These are phyloP conservation scores for Tylopilus rubrobrunneus DNA, from an alignment of 768 basidiomycete genomes.

Conservation along the genomic window DNA sequence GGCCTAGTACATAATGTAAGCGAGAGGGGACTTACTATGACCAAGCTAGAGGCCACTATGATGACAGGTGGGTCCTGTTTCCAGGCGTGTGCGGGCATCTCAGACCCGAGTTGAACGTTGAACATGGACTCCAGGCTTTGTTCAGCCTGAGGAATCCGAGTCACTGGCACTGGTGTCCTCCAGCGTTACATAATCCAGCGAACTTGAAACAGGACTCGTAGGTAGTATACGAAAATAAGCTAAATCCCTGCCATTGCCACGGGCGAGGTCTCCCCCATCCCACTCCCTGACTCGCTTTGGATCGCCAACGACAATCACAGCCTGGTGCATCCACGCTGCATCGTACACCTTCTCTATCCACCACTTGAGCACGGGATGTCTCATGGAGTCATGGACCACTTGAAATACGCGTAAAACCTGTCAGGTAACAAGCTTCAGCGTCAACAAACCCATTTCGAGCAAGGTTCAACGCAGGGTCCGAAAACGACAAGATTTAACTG, in stretches of 20 bases:
- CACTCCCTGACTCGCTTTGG: conserved; percentile 14
- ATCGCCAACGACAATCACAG: conserved; percentile 36
- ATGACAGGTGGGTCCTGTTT: no score
- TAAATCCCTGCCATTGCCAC: not conserved
- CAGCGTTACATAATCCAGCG: no score
- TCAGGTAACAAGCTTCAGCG: conserved; percentile 1
- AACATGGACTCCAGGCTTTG: no score
- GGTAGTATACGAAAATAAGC: no score
- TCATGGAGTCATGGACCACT: conserved; percentile 35
- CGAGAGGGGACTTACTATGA: no score
- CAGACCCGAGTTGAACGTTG: no score
- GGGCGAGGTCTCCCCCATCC: conserved; percentile 24
- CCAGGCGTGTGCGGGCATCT: no score
- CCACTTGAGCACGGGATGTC: conserved; percentile 39
- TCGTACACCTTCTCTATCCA: conserved; percentile 37
- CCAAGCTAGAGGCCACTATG: no score
- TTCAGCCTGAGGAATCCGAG: no score
- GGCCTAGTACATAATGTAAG: no score
- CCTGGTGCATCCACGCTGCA: conserved; percentile 37
- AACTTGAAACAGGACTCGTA: no score
- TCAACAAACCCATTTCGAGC: not conserved
- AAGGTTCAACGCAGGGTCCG: not conserved
- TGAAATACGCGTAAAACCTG: conserved; percentile 33
- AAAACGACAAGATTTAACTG: not conserved
- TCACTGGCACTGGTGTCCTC: no score